phyloP scores from a whole-genome alignment of 352 stramenopile genomes.

The Phytophthora litchii region DNA sequence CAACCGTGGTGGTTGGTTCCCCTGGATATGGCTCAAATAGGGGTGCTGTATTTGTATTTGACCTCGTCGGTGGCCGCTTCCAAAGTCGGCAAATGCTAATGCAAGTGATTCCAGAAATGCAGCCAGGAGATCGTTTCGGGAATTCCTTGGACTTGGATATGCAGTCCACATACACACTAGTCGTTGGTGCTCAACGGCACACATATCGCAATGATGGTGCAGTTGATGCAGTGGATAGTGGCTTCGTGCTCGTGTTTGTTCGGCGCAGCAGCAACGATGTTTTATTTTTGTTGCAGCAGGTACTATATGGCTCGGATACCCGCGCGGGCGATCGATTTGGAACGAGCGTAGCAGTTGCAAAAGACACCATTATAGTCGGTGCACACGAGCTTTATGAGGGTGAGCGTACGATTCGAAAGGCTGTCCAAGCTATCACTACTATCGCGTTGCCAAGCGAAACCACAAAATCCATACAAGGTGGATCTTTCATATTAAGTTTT shows the following conservation, averaged over 20 bases:
- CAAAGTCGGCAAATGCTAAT: constrained; percentile 72
- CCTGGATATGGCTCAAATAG: constrained; percentile 59
- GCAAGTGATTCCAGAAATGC: constrained; percentile 49
- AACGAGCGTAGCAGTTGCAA: constrained; percentile 66
- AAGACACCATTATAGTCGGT: constrained; percentile 74
- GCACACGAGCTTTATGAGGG: constrained; percentile 67
- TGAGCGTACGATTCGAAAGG: constrained; percentile 69
- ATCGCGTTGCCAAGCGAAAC: constrained; percentile 27
- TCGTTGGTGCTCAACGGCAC: constrained; percentile 63
- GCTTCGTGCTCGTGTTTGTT: constrained; percentile 58
- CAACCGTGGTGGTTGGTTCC: constrained; percentile 67
- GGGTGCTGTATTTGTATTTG: constrained; percentile 82
- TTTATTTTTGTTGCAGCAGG: constrained; percentile 78
- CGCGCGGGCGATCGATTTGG: constrained; percentile 73
- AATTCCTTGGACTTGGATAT: constrained; percentile 77
- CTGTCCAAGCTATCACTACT: constrained; percentile 65
- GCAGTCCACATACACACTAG: constrained; percentile 69
- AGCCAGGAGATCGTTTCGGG: constrained; percentile 66
- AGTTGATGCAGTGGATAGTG: constrained; percentile 42
- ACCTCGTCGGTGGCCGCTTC: constrained; percentile 64
- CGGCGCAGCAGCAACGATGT: constrained; percentile 54
- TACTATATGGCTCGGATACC: constrained; percentile 70
- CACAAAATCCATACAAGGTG: constrained; percentile 26
- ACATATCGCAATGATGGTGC: constrained; percentile 35
- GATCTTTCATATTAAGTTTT: constrained; percentile 61